Conservation (phyloP, 2,329 filamentous ascomycete species). For the Immersiporthe knoxdaviesiana region DNA sequence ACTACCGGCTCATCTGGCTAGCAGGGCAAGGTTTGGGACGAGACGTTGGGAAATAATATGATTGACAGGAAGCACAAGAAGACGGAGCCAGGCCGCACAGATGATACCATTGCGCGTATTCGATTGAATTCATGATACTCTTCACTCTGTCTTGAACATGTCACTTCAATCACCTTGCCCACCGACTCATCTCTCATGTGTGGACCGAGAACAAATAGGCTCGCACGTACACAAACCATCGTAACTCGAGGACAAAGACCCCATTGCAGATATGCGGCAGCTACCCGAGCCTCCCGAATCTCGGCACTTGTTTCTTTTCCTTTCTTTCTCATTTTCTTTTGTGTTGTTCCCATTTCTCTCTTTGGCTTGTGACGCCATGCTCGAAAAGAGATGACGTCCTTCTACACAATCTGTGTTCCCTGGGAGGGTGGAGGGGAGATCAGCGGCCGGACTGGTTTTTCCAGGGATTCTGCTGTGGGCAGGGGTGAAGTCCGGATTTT, state of each 20-base stretch:
- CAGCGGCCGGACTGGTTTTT: no score
- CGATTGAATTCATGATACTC: background rate
- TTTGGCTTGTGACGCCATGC: background rate
- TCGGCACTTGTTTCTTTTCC: background rate
- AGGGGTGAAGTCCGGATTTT: background rate
- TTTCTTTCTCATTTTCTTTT: background rate
- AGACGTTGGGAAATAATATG: background rate
- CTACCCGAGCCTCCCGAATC: background rate
- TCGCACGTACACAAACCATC: background rate
- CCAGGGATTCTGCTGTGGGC: background rate
- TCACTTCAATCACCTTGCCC: no score
- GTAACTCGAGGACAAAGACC: background rate
- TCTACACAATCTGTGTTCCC: background rate
- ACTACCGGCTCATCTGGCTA: background rate
- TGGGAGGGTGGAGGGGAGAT: background rate
- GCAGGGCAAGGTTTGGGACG: background rate
- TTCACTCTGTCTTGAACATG: background rate
- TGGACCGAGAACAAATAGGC: background rate
- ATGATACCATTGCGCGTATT: conserved; percentile 15
- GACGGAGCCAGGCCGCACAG: background rate
- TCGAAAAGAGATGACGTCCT: background rate
- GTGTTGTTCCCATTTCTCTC: background rate
- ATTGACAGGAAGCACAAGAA: background rate
- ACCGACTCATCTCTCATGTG: background rate
- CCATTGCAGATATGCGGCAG: background rate